phyloP scores from a whole-genome alignment of 352 stramenopile genomes.

The Phytophthora pini region DNA sequence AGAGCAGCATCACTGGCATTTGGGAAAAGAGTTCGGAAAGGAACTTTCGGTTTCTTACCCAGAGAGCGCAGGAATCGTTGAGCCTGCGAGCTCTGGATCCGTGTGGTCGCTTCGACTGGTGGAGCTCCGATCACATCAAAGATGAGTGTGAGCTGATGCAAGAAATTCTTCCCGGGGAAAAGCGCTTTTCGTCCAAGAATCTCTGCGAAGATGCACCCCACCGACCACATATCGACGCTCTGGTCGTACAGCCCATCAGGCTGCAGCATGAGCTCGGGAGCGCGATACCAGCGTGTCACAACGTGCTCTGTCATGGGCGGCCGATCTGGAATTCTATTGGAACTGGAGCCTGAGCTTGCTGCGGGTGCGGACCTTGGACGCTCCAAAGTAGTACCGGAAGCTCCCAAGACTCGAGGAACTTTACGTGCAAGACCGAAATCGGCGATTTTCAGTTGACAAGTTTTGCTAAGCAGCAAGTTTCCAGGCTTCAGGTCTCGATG shows the following conservation, averaged over 20 bases:
- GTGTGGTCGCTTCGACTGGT: conserved; percentile 41
- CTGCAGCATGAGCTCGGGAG: conserved; percentile 92
- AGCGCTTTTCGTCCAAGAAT: conserved; percentile 78
- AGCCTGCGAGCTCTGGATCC: conserved; percentile 78
- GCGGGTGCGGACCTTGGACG: conserved; percentile 61
- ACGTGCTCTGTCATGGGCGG: conserved; percentile 85
- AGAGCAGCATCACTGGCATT: conserved; percentile 56
- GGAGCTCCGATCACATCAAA: conserved; percentile 80
- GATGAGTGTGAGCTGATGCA: conserved; percentile 82
- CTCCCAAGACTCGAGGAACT: conserved; percentile 33
- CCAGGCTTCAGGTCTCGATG: conserved; percentile 87
- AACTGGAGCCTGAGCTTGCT: conserved; percentile 14
- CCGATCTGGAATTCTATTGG: conserved; percentile 25
- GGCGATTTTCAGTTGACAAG: conserved; percentile 81
- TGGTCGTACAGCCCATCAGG: conserved; percentile 87
- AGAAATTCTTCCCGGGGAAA: conserved; percentile 83
- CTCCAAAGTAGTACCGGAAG: conserved; percentile 21
- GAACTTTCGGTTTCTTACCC: conserved; percentile 60
- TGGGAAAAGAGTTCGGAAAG: conserved; percentile 62
- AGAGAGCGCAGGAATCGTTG: conserved; percentile 75
- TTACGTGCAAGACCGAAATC: conserved; percentile 82
- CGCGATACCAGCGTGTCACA: conserved; percentile 92
- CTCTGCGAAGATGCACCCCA: conserved; percentile 86
- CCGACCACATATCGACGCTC: conserved; percentile 93
- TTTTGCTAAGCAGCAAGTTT: conserved; percentile 83